These are phyloP conservation scores for Stylosanthes scabra DNA, from an alignment of 331 rosid genomes.

Conservation along the genomic window DNA sequence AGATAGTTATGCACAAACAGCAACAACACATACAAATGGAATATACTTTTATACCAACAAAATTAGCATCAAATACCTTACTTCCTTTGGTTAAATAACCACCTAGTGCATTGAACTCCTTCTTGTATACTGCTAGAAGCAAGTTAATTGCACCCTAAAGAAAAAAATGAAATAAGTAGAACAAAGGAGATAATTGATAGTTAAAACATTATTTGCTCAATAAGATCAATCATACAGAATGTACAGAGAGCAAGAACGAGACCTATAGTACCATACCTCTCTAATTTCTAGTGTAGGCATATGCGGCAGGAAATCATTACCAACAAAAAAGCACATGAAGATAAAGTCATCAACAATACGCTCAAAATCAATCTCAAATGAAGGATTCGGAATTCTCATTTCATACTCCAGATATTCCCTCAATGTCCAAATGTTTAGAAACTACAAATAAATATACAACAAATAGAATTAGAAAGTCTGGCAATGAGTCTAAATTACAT, in stretches of 20 bases:
- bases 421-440: constrained; percentile 92
- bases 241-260: constrained; percentile 2
- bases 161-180: constrained; percentile 11
- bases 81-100: constrained; percentile 93
- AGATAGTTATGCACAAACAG: constrained; percentile 18
- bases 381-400: constrained; percentile 73
- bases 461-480: constrained; percentile 19
- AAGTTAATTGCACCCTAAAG: constrained; percentile 92
- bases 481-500: background rate
- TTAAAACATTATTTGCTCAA: background rate
- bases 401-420: constrained; percentile 94
- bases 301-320: constrained; percentile 98
- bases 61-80: constrained; percentile 58
- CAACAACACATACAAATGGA: background rate
- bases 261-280: constrained; percentile 62
- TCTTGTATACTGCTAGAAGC: constrained; percentile 93
- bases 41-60: background rate
- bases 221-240: constrained; percentile 9
- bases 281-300: constrained; percentile 99
- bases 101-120: constrained; percentile 73
- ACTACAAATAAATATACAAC: constrained; percentile 54
- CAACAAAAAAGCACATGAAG: constrained; percentile 95
- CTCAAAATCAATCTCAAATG: constrained; percentile 80
- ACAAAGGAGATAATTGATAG: too few species aligned
- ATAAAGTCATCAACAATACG: constrained; percentile 94